These are phyloP conservation scores for Carallia pectinifolia DNA, from an alignment of 345 rosid genomes.

Conservation along the genomic window DNA sequence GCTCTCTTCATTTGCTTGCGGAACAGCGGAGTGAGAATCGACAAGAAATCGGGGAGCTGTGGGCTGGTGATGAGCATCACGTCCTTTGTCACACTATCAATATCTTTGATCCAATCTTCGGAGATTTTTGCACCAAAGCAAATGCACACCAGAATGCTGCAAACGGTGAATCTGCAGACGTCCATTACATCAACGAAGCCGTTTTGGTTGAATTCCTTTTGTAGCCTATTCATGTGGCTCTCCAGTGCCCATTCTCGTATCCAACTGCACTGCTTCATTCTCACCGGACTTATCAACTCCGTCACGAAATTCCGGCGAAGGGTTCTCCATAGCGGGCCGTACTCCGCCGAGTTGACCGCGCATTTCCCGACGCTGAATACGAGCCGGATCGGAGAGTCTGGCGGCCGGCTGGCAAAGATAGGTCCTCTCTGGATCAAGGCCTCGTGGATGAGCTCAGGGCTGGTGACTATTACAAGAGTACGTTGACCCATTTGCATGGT, in stretches of 20 bases:
- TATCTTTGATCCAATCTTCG: slow-evolving; percentile 53
- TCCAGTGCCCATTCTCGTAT: slow-evolving; percentile 74
- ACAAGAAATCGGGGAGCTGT: slow-evolving; percentile 77
- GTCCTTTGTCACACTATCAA: slow-evolving; percentile 70
- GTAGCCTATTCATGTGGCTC: slow-evolving; percentile 65
- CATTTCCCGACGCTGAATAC: slow-evolving; percentile 88
- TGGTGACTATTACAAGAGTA: slow-evolving; percentile 72
- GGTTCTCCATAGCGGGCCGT: slow-evolving; percentile 79
- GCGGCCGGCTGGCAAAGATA: slow-evolving; percentile 67
- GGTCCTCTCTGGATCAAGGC: slow-evolving; percentile 75
- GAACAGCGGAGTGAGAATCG: slow-evolving; percentile 70
- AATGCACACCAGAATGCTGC: slow-evolving; percentile 75
- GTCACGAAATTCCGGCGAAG: slow-evolving; percentile 79
- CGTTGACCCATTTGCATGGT: slow-evolving; percentile 97
- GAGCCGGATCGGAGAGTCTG: slow-evolving; percentile 79
- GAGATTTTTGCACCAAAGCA: slow-evolving; percentile 89
- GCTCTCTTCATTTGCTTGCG: slow-evolving; percentile 61
- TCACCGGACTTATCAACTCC: slow-evolving; percentile 61
- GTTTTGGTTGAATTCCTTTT: slow-evolving; percentile 43
- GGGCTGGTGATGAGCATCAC: slow-evolving; percentile 82
- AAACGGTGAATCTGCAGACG: slow-evolving; percentile 64
- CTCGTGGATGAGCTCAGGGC: slow-evolving; percentile 81
- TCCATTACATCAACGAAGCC: slow-evolving; percentile 78
- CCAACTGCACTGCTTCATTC: slow-evolving; percentile 86
- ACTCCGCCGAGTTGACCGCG: slow-evolving; percentile 84